phyloP scores from a whole-genome alignment of 2,329 filamentous ascomycete species.

The Bipolaris oryzae region DNA sequence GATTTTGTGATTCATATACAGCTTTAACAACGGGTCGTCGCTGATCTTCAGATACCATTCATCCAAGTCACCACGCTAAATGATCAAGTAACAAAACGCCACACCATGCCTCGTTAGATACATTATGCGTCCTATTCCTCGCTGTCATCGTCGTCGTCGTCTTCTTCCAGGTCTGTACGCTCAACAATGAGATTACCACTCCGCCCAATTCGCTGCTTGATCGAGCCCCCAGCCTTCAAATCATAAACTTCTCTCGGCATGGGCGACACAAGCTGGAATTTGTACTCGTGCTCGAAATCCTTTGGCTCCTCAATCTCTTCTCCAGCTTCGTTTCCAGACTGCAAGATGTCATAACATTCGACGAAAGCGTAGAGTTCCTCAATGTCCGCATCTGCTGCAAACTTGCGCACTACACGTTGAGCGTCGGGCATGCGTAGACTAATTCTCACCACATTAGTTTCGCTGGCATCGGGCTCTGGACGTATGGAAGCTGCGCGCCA shows the following conservation, averaged over 20 bases:
- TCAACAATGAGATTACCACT: slow-evolving; percentile 93
- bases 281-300: slow-evolving; percentile 79
- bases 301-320: slow-evolving; percentile 58
- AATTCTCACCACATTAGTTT: slow-evolving; percentile 74
- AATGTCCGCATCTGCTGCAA: slow-evolving; percentile 70
- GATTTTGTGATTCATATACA: background rate
- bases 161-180: slow-evolving; percentile 63
- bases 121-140: slow-evolving; percentile 1
- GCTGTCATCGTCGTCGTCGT: slow-evolving; percentile 51
- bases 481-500: slow-evolving; percentile 76
- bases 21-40: background rate
- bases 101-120: slow-evolving; percentile 2
- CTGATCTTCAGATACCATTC: background rate
- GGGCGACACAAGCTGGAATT: slow-evolving; percentile 82
- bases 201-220: slow-evolving; percentile 76
- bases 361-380: slow-evolving; percentile 97
- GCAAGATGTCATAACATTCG: slow-evolving; percentile 78
- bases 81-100: slow-evolving; percentile 4
- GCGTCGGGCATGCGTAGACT: slow-evolving; percentile 67
- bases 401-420: slow-evolving; percentile 78
- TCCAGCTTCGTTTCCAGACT: slow-evolving; percentile 49
- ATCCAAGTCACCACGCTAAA: slow-evolving; percentile 6
- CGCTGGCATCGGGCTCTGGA: slow-evolving; percentile 68
- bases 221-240: slow-evolving; percentile 66
- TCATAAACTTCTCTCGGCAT: slow-evolving; percentile 85